A percentile compares a stretch with the other conserved stretches of the same genome.
Conservation (phyloP, 345 rosid genomes). For the Cardamine chenopodiifolia region DNA sequence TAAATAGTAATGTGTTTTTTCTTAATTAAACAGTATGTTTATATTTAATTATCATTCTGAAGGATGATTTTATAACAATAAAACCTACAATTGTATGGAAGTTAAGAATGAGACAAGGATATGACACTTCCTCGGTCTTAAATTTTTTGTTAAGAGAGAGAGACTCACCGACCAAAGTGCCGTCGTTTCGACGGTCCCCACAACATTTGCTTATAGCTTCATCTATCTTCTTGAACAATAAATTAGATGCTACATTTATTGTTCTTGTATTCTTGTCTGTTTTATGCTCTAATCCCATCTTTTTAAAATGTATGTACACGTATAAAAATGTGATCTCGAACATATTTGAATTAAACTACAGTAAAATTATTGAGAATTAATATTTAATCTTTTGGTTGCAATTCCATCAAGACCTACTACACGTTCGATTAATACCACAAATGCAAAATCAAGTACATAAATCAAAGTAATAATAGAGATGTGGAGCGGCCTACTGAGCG, state of each 20-base stretch:
- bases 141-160: conserved; percentile 26
- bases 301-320: background rate
- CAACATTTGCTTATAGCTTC: conserved; percentile 41
- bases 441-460: background rate
- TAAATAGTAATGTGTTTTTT: background rate
- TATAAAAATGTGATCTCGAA: background rate
- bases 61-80: background rate
- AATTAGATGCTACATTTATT: conserved; percentile 32
- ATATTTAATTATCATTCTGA: background rate
- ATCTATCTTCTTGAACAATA: conserved; percentile 25
- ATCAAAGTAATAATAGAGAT: background rate
- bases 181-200: conserved; percentile 39
- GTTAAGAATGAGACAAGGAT: conserved; percentile 30
- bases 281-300: conserved; percentile 4
- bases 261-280: conserved; percentile 38
- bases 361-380: background rate
- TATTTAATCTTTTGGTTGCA: background rate
- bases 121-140: conserved; percentile 28
- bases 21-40: background rate
- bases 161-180: conserved; percentile 38
- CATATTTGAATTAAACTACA: background rate
- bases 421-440: background rate
- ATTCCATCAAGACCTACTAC: background rate
- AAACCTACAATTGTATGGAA: conserved; percentile 3
- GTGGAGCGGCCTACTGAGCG: background rate